Conservation (phyloP, 1,284 basidiomycete species). For the Ustilago cynodontis region DNA sequence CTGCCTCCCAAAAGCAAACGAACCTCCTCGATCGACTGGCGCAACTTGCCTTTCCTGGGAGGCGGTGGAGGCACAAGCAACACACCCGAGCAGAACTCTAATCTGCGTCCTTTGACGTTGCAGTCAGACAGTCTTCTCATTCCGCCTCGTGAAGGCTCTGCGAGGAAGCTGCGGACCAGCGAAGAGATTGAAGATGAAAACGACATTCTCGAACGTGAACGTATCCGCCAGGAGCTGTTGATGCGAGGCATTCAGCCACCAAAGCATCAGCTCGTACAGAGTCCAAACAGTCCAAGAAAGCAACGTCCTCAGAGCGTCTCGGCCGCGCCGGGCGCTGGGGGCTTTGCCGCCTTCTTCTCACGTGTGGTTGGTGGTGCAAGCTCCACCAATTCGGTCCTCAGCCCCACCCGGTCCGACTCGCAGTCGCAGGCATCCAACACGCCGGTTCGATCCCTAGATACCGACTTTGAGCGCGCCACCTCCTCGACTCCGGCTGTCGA, state of each 20-base stretch:
- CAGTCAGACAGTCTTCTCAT: conserved; percentile 36
- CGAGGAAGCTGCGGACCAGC: conserved; percentile 46
- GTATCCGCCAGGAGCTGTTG: conserved; percentile 55
- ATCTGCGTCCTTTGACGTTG: conserved; percentile 79
- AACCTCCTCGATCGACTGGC: conserved; percentile 53
- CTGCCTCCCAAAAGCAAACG: conserved; percentile 36
- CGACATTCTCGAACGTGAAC: conserved; percentile 57
- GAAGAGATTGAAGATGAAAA: conserved; percentile 58
- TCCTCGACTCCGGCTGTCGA: conserved; percentile 28
- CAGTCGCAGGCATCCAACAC: conserved; percentile 35
- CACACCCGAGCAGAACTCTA: conserved; percentile 74
- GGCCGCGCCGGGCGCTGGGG: conserved; percentile 31
- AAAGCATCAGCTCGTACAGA: conserved; percentile 54
- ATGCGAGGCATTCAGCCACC: conserved; percentile 57
- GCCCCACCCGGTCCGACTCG: conserved; percentile 26
- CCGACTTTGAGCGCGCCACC: conserved; percentile 13
- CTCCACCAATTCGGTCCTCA: conserved; percentile 15
- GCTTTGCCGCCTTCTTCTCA: conserved; percentile 59
- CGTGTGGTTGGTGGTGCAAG: conserved; percentile 52
- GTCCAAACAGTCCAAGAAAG: conserved; percentile 20
- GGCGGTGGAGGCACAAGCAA: conserved; percentile 26
- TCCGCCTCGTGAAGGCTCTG: conserved; percentile 29
- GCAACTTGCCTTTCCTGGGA: conserved; percentile 50
- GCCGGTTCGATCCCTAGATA: conserved; percentile 16
- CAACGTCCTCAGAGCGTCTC: conserved; percentile 28